phyloP scores from a whole-genome alignment of 768 basidiomycete genomes.

The Trametes maxima region DNA sequence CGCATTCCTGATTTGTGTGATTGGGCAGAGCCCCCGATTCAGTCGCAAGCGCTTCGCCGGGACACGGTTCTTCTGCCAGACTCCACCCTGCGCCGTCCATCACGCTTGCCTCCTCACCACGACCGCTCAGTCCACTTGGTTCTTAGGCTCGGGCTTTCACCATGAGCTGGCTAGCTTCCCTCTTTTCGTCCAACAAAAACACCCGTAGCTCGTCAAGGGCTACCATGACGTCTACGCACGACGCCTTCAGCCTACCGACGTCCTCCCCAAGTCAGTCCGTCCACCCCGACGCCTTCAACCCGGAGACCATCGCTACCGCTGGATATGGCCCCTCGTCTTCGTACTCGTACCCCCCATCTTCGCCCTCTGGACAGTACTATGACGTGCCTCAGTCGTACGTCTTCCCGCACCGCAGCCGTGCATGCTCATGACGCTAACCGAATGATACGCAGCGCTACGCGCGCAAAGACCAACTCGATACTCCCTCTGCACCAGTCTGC shows the following conservation, averaged over 20 bases:
- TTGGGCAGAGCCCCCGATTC: conserved; percentile 6
- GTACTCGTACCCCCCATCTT: conserved; percentile 81
- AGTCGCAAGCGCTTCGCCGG: conserved; percentile 17
- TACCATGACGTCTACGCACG: conserved; percentile 76
- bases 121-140: neutral
- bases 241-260: conserved; percentile 85
- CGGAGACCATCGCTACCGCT: conserved; percentile 53
- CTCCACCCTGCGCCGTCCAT: conserved; percentile 23
- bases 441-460: conserved; percentile 40
- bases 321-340: conserved; percentile 38
- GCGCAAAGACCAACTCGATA: conserved; percentile 52
- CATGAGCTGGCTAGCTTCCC: conserved; percentile 76
- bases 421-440: conserved; percentile 13
- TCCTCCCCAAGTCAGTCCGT: conserved; percentile 59
- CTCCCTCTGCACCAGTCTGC: conserved; percentile 67
- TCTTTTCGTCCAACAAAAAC: conserved; percentile 55
- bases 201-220: conserved; percentile 49
- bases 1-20: conserved; percentile 7
- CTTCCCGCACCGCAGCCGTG: conserved; percentile 11
- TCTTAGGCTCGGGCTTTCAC: conserved; percentile 3
- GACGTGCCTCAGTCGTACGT: conserved; percentile 60
- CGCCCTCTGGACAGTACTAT: conserved; percentile 54
- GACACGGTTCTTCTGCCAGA: conserved; percentile 16
- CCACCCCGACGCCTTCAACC: conserved; percentile 62
- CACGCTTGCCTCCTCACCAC: conserved; percentile 16